These are phyloP conservation scores for Kwoniella botswanensis DNA, from an alignment of 768 basidiomycete species.

Conservation along the genomic window DNA sequence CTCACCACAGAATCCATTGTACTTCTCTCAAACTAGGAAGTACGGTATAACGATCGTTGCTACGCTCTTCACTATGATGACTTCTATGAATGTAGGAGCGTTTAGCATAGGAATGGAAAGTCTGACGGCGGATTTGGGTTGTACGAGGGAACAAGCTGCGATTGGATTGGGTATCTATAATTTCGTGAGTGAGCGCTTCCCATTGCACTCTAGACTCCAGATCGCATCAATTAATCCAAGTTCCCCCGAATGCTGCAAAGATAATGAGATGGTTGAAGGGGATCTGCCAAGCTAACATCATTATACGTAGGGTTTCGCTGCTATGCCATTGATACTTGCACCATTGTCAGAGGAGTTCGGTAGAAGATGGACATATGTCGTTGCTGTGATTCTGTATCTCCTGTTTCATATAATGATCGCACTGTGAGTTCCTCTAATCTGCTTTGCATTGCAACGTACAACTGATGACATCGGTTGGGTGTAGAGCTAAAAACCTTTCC, in stretches of 20 bases:
- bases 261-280: no score
- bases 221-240: no score
- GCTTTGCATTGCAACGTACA: background rate
- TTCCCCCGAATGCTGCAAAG: no score
- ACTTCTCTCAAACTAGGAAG: conserved; percentile 41
- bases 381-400: conserved; percentile 17
- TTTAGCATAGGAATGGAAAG: conserved; percentile 45
- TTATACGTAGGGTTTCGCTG: conserved; percentile 48
- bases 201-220: background rate
- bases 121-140: conserved; percentile 47
- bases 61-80: conserved; percentile 43
- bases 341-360: conserved; percentile 55
- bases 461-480: background rate
- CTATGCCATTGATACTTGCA: conserved; percentile 52
- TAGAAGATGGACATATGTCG: conserved; percentile 51
- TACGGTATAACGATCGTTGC: conserved; percentile 43
- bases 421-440: conserved; percentile 20
- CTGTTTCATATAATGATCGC: conserved; percentile 29
- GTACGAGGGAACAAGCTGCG: conserved; percentile 31
- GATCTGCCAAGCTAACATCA: background rate
- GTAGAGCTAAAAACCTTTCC: conserved; percentile 47
- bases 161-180: conserved; percentile 50
- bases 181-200: conserved; percentile 18
- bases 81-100: conserved; percentile 36
- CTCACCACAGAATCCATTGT: conserved; percentile 49